Conservation (phyloP, 2,329 filamentous ascomycete genomes). For the Exophiala xenobiotica region DNA sequence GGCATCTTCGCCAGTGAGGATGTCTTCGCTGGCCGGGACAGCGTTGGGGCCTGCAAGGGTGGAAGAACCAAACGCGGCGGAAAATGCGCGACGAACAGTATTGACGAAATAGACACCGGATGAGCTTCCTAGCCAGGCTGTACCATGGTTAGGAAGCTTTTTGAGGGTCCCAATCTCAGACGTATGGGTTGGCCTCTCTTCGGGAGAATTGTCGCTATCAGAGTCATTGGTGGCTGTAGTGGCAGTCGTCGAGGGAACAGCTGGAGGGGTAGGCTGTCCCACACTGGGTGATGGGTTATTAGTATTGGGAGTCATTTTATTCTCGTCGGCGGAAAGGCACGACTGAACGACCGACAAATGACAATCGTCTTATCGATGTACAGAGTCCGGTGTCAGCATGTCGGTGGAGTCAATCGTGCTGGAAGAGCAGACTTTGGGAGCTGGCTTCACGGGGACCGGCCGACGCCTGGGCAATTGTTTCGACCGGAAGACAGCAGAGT, state of each 20-base stretch:
- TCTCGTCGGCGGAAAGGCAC: no score
- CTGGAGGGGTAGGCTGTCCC: slow-evolving; percentile 24
- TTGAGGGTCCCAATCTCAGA: slow-evolving; percentile 46
- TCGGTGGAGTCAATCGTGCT: no score
- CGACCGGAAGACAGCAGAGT: no score
- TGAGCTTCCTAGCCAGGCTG: slow-evolving; percentile 54
- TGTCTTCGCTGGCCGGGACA: slow-evolving; percentile 32
- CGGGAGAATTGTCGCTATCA: slow-evolving; percentile 25
- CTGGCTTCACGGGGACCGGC: no score
- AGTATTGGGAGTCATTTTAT: slow-evolving; percentile 24
- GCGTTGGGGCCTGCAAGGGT: slow-evolving; percentile 22
- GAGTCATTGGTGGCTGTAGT: slow-evolving; percentile 24
- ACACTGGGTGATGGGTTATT: slow-evolving; percentile 25
- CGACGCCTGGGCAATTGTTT: no score
- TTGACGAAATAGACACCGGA: slow-evolving; percentile 56
- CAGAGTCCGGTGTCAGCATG: slow-evolving; percentile 3
- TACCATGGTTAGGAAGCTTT: slow-evolving; percentile 45
- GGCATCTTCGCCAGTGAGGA: slow-evolving; percentile 31
- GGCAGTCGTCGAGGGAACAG: slow-evolving; percentile 19
- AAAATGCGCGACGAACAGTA: slow-evolving; percentile 54
- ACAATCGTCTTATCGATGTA: slow-evolving; percentile 1
- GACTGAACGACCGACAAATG: not conserved
- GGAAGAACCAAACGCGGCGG: slow-evolving; percentile 35
- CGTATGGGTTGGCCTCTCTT: slow-evolving; percentile 32
- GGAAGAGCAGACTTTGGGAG: no score